Evolutionary conservation across 2,329 filamentous ascomycete genomes (phyloP).

Genomic region (Xylaria sp.): DNA sequence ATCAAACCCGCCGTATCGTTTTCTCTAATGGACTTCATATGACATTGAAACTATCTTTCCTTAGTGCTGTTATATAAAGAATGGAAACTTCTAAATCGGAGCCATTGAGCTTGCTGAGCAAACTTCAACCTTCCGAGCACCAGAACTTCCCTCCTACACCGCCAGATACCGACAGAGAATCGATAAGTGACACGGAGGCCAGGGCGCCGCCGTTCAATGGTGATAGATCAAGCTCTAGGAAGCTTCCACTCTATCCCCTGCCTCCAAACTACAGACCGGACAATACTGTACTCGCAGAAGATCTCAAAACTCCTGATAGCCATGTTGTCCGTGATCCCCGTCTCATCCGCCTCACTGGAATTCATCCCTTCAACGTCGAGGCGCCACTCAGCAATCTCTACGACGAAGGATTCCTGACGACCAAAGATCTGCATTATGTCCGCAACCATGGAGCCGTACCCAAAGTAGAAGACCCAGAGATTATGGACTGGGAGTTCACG

Average conservation of each 20-base stretch:
- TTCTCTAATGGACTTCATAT: constrained; percentile 1
- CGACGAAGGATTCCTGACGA: constrained; percentile 85
- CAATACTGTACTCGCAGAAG: constrained; percentile 74
- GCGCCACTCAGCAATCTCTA: constrained; percentile 82
- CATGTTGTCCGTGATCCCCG: constrained; percentile 84
- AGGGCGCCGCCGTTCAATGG: constrained; percentile 30
- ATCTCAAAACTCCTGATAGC: constrained; percentile 83
- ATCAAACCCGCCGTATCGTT: neutral
- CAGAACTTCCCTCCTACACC: constrained; percentile 54
- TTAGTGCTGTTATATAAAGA: neutral
- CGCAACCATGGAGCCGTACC: constrained; percentile 90
- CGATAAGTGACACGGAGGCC: constrained; percentile 45
- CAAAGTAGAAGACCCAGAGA: constrained; percentile 75
- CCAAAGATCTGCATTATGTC: constrained; percentile 89
- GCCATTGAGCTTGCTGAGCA: constrained; percentile 6
- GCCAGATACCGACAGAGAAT: constrained; percentile 54
- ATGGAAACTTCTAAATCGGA: constrained; percentile 23
- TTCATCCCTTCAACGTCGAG: constrained; percentile 93
- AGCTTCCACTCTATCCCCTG: constrained; percentile 65
- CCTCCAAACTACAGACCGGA: constrained; percentile 71
- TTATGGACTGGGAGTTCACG: constrained; percentile 82
- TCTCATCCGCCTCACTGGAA: constrained; percentile 85
- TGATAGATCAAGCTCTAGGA: constrained; percentile 36
- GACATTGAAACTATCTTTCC: constrained; percentile 22
- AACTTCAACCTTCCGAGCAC: constrained; percentile 9